phyloP scores from a whole-genome alignment of 306 rosid genomes.

The Fagus sylvatica region DNA sequence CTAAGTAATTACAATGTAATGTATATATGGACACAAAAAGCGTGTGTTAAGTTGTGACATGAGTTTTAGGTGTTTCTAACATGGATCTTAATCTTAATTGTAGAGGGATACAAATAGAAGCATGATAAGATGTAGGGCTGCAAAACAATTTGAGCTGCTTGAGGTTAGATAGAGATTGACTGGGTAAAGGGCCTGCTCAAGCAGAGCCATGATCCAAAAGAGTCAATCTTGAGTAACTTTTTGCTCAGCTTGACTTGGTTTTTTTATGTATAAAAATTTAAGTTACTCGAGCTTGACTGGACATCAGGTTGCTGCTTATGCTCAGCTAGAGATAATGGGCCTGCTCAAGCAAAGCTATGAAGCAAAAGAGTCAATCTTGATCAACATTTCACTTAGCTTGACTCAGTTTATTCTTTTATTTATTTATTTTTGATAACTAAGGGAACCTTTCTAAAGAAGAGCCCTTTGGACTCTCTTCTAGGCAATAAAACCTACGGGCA shows the following conservation, averaged over 20 bases:
- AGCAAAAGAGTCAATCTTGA: not conserved
- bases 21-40: not conserved
- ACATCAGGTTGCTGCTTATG: not conserved
- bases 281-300: not conserved
- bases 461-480: no score
- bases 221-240: not conserved
- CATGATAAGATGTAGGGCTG: not conserved
- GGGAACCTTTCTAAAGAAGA: no score
- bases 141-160: not conserved
- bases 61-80: not conserved
- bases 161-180: not conserved
- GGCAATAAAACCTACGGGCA: no score
- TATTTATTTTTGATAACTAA: no score
- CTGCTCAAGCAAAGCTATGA: not conserved
- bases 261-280: not conserved
- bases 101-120: not conserved
- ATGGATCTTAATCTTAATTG: not conserved
- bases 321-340: not conserved
- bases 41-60: not conserved
- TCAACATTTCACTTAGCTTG: not conserved
- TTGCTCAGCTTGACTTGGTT: not conserved
- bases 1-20: not conserved
- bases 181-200: not conserved
- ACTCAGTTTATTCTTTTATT: not conserved
- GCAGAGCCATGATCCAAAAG: not conserved